Evolutionary conservation across 2,329 filamentous ascomycete species (phyloP), one percentile per base, ranked within the genome.

Genomic region (Juglanconis juglandina): DNA sequence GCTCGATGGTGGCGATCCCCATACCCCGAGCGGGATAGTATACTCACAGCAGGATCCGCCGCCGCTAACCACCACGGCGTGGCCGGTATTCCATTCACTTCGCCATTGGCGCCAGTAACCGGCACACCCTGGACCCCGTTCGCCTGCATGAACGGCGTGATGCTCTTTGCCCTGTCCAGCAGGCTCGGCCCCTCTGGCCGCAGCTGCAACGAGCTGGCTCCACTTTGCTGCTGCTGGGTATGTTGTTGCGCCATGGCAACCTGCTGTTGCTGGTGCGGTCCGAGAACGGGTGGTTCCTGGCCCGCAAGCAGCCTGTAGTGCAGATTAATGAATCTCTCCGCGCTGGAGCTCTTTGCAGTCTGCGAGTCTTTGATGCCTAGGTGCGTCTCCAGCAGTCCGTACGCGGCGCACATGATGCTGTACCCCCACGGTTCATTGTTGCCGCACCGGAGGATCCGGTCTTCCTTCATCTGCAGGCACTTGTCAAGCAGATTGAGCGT

Each of bases 371-470:
- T 86, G 60, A 79, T 79, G 34, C 81, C 82, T 13, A 87, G 73
- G 62, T 87, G 84, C 0, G 82, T 81, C 69, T 87, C 83, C 32
- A 87, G 74, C 9, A 87, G 75, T 3, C 84, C 84, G 33, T 81
- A 76, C 1, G 84, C 82, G 3, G 83, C 82, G 65, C 83, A 87
- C 80, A 87, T 84, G 68, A 85, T 85, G 58, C 81, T 83, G 69
- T 86, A 86, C 17, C 83, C 83, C 84, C 84, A 87, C 0, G 84
- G 84, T 67, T 87, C 84, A 66, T 85, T 84, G 72, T 86, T 86
- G 14, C 84, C 84, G 63, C 82, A 85, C n/a, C 83, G 76, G 32
- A 87, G 70, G 7, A 87, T 78, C 1, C 83, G 79, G 65, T 87
- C 83, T 66, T 86, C 83, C 68, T 86, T 86, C 77, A 87, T 82